Evolutionary conservation across 768 basidiomycete species (phyloP).

Genomic region (Lentinula boryana): DNA sequence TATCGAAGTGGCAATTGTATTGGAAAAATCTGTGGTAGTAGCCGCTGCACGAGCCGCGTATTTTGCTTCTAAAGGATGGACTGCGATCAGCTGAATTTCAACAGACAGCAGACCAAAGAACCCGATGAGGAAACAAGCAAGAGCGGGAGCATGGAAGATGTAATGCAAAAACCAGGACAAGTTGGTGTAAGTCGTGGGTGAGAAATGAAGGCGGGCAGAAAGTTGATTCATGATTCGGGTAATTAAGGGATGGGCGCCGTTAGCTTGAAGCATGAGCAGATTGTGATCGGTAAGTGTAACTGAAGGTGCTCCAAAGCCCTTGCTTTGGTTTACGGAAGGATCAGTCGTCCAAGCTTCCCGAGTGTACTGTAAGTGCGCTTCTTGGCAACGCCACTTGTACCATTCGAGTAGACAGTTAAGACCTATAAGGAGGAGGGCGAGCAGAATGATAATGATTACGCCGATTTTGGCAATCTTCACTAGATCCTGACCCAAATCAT

Average conservation of each 20-base stretch:
- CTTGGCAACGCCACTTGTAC: constrained; percentile 80
- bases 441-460: constrained; percentile 61
- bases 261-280: constrained; percentile 66
- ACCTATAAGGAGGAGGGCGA: constrained; percentile 68
- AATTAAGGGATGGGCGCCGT: constrained; percentile 67
- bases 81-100: constrained; percentile 77
- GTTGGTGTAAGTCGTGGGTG: constrained; percentile 57
- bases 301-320: constrained; percentile 33
- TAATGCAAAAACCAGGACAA: constrained; percentile 88
- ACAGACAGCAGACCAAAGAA: constrained; percentile 83
- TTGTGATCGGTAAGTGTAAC: constrained; percentile 70
- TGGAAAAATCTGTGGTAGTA: constrained; percentile 61
- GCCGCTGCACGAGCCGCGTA: constrained; percentile 59
- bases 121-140: constrained; percentile 91
- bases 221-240: constrained; percentile 57
- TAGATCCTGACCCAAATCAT: constrained; percentile 79
- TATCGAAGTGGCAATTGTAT: constrained; percentile 66
- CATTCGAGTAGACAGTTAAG: constrained; percentile 77
- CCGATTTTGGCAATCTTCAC: constrained; percentile 76
- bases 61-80: constrained; percentile 65
- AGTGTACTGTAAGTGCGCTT: constrained; percentile 57
- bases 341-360: constrained; percentile 76
- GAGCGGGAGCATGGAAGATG: constrained; percentile 85
- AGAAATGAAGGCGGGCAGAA: constrained; percentile 44
- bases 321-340: constrained; percentile 49